These are phyloP conservation scores for Lolium multiflorum DNA, from an alignment of 176 grass and related monocot species.

Conservation along the genomic window DNA sequence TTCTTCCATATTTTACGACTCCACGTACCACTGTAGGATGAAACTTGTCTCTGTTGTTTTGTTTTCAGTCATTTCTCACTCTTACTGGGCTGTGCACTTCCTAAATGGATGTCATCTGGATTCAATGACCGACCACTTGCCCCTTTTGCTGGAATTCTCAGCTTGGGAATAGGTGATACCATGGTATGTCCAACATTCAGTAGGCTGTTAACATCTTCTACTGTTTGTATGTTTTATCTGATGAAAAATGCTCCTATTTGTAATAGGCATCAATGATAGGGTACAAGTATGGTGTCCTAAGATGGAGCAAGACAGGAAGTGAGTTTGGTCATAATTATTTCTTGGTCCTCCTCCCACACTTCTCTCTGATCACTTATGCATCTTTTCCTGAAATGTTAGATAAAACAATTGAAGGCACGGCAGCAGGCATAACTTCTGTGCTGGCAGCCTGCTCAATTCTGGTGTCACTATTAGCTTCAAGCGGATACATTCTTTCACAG, in stretches of 20 bases:
- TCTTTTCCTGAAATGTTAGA: conserved; percentile 44
- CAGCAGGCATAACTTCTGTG: conserved; percentile 94
- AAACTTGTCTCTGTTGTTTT: conserved; percentile 20
- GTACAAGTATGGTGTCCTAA: conserved; percentile 86
- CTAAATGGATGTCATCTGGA: conserved; percentile 96
- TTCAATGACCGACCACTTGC: conserved; percentile 86
- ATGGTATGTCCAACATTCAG: conserved; percentile 61
- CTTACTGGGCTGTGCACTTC: conserved; percentile 90
- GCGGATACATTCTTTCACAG: conserved; percentile 92
- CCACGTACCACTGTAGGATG: background rate
- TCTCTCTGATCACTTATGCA: conserved; percentile 23
- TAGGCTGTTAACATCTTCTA: background rate
- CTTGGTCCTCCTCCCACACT: background rate
- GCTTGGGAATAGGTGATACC: conserved; percentile 98
- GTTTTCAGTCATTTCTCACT: conserved; percentile 89
- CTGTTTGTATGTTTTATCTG: background rate
- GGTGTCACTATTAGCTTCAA: conserved; percentile 80
- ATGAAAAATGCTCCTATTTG: conserved; percentile 12
- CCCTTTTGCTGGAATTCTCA: conserved; percentile 95
- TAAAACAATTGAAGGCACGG: conserved; percentile 97
- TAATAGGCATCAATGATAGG: conserved; percentile 94
- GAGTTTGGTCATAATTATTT: conserved; percentile 38
- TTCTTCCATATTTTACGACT: conserved; percentile 22
- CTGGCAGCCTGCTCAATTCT: conserved; percentile 78
- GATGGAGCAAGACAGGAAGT: conserved; percentile 99